Conservation (phyloP, 78 protist genomes). For the Chrysochromulina tobinii region DNA sequence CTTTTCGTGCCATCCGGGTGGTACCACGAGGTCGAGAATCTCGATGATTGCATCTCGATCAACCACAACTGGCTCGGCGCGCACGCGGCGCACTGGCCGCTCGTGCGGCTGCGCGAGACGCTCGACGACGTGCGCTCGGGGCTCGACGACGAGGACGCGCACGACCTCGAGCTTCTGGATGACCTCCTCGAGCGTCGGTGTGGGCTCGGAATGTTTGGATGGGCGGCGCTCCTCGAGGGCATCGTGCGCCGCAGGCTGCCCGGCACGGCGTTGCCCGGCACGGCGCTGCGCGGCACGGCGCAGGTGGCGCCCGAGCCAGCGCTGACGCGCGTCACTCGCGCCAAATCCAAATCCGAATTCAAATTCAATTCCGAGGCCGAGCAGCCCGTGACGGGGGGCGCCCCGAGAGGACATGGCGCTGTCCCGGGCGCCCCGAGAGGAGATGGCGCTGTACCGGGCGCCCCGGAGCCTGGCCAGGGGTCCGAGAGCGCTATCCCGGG, state of each 20-base stretch:
- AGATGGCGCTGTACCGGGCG: too few relatives aligned
- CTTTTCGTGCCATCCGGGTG: conserved; percentile 17
- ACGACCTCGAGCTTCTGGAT: not conserved
- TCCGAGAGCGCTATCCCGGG: too few relatives aligned
- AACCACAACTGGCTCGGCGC: conserved; percentile 9
- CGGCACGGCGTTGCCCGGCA: too few relatives aligned
- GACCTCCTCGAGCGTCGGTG: not conserved
- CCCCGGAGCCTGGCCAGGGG: too few relatives aligned
- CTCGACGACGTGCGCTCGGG: not conserved
- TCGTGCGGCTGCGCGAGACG: not conserved
- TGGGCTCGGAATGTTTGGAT: not conserved
- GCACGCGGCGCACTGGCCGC: not conserved
- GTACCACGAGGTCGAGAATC: conserved; percentile 5
- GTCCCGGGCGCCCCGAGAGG: too few relatives aligned
- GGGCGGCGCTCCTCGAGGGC: not conserved
- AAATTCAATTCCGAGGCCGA: too few relatives aligned
- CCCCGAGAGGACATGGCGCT: too few relatives aligned
- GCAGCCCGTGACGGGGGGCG: too few relatives aligned
- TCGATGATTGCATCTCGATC: not conserved
- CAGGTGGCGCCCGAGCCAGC: too few relatives aligned
- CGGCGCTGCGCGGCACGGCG: too few relatives aligned
- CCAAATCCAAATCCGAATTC: too few relatives aligned
- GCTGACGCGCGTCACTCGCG: too few relatives aligned
- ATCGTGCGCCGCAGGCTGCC: not conserved
- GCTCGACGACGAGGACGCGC: not conserved